phyloP scores from a whole-genome alignment of 495 filamentous ascomycete species.

The Podospora fimiseda region DNA sequence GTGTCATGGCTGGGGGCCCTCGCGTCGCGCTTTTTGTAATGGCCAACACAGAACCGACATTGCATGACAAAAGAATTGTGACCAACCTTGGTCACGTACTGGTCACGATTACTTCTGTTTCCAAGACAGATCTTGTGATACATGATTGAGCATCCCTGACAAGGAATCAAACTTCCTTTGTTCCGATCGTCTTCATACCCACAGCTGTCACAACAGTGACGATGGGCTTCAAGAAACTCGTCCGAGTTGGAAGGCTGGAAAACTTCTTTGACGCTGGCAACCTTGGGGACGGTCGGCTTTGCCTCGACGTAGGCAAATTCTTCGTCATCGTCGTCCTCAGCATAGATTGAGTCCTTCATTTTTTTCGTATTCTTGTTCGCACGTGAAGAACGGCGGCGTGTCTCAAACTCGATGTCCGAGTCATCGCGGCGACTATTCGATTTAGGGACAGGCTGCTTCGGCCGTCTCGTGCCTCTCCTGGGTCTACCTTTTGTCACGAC shows the following conservation, averaged over 20 bases:
- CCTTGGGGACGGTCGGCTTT: conserved; percentile 42
- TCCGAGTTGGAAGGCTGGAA: conserved; percentile 52
- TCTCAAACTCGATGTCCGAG: conserved; percentile 42
- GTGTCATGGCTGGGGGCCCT: conserved; percentile 59
- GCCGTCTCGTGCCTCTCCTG: background rate
- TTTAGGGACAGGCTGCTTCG: background rate
- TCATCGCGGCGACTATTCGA: conserved; percentile 10
- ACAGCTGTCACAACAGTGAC: conserved; percentile 69
- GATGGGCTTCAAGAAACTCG: conserved; percentile 62
- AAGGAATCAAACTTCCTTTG: conserved; percentile 66
- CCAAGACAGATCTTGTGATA: conserved; percentile 83
- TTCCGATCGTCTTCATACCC: conserved; percentile 43
- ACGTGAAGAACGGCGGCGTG: conserved; percentile 47
- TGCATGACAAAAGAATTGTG: conserved; percentile 78
- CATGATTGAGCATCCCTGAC: conserved; percentile 80
- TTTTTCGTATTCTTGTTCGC: conserved; percentile 40
- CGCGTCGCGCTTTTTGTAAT: conserved; percentile 57
- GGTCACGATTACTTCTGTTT: conserved; percentile 63
- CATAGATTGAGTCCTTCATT: conserved; percentile 57
- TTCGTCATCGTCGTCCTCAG: conserved; percentile 50
- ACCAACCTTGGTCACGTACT: conserved; percentile 87
- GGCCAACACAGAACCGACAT: conserved; percentile 75
- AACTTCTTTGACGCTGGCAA: conserved; percentile 59
- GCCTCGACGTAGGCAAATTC: conserved; percentile 54
- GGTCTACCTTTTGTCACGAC: conserved; percentile 16